Base-by-base conservation (phyloP, 1,284 basidiomycete genomes). In the Cryptococcus wingfieldii region DNA sequence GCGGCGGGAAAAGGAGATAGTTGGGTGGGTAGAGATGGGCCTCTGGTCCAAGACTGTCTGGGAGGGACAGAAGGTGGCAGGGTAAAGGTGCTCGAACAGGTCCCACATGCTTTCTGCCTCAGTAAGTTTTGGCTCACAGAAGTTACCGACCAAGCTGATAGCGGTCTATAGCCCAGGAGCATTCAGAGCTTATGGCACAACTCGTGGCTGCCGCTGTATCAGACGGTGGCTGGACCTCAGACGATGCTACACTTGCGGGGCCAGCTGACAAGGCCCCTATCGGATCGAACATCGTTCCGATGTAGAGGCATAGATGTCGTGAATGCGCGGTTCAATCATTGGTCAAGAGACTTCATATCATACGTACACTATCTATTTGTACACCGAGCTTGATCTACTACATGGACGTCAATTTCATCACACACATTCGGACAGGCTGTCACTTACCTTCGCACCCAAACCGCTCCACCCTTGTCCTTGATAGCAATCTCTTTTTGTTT, bases 11-110 rank as follows among this genome's bases (percentile, higher is more conserved):
- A 59, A 23, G 19, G 64, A 16, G 74, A 74, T 58, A 69, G 71
- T 1, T 75, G 72, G 74, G 72, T 75, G 9, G 73, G 73, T 2
- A 59, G 59, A 41, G 73, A 74, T 47, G 72, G 72, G 3, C 66
- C 68, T 6, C 41, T 72, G 41, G 62, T 72, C 8, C 62, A 57
- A 23, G 63, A 64, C 2, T 54, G 53, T 8, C 55, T 75, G n/a
- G 70, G 72, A 5, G 58, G 62, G 3, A 51, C 56, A 31, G 53
- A 50, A 3, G 60, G 59, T 4, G 61, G 60, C 45, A 53, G 71
- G 31, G 65, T 63, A 12, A 53, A 55, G 28, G n/a, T 63, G 5
- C 48, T 73, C 9, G 56, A 71, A 28, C 62, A 61, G 1, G 64
- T 72, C 5, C 72, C 70, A 8, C 73, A 75, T 58, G 72, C 72